Conservation (phyloP, 495 filamentous ascomycete species). For the Cetradonia linearis region DNA sequence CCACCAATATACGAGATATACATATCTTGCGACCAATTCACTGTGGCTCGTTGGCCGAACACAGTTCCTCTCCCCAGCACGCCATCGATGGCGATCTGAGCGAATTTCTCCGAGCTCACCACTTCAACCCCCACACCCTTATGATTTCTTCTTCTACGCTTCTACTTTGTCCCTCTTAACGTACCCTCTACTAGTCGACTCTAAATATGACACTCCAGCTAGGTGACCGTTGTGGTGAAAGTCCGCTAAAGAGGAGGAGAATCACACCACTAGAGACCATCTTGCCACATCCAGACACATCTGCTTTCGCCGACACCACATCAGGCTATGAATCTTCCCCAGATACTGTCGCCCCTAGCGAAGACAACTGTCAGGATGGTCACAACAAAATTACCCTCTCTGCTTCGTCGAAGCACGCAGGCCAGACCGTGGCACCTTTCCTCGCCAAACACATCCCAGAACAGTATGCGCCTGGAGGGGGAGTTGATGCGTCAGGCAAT, state of each 20-base stretch:
- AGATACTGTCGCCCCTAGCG: neutral
- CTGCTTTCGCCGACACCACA: constrained; percentile 3
- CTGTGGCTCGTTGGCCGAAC: neutral
- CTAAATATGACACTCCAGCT: neutral
- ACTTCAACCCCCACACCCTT: neutral
- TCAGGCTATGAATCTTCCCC: neutral
- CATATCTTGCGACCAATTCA: neutral
- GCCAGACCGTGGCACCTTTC: constrained; percentile 63
- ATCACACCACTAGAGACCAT: constrained; percentile 2
- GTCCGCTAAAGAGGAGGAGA: constrained; percentile 17
- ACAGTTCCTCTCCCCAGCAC: constrained; percentile 18
- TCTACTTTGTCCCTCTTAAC: neutral
- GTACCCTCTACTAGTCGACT: neutral
- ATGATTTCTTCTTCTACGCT: neutral
- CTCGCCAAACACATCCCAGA: constrained; percentile 75
- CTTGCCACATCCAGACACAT: neutral
- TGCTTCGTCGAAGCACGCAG: constrained; percentile 39
- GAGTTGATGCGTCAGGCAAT: constrained; percentile 33
- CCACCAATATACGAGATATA: neutral
- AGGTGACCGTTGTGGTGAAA: neutral
- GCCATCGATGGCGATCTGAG: constrained; percentile 25
- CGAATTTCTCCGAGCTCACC: constrained; percentile 8
- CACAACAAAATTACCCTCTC: constrained; percentile 24
- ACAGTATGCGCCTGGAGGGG: constrained; percentile 63
- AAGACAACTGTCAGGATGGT: constrained; percentile 12